phyloP scores from a whole-genome alignment of 129 eudicot species.

The Centaurea solstitialis region DNA sequence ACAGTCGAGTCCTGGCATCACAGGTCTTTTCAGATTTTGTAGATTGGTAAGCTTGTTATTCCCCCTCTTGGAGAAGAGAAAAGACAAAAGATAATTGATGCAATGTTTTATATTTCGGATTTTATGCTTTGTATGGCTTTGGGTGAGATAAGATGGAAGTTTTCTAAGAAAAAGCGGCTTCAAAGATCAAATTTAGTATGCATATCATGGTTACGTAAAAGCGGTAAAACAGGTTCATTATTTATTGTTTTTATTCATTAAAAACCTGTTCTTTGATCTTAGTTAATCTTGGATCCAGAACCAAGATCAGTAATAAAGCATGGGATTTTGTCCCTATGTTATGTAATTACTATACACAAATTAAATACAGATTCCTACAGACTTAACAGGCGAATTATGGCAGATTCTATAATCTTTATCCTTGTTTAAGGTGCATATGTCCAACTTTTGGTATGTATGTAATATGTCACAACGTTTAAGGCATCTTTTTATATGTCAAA shows the following conservation, averaged over 20 bases:
- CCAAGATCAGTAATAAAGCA: conserved; percentile 9
- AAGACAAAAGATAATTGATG: neutral
- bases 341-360: conserved; percentile 4
- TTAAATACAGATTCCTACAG: neutral
- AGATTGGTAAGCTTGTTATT: conserved; percentile 4
- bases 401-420: too few species aligned
- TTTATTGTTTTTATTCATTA: neutral
- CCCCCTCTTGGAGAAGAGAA: conserved; percentile 3
- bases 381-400: neutral
- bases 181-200: conserved; percentile 6
- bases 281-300: conserved; percentile 1
- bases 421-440: too few species aligned
- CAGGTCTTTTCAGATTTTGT: conserved; percentile 1
- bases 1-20: conserved; percentile 13
- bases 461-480: neutral
- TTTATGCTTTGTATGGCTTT: conserved; percentile 20
- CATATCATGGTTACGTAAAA: neutral
- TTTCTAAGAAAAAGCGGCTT: neutral
- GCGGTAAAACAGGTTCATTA: neutral
- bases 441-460: too few species aligned
- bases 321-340: neutral
- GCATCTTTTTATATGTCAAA: neutral
- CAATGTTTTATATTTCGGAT: neutral
- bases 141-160: neutral
- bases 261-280: neutral